These are phyloP conservation scores for Mesembryanthemum crystallinum DNA, from an alignment of 148 eudicot species.

Conservation along the genomic window DNA sequence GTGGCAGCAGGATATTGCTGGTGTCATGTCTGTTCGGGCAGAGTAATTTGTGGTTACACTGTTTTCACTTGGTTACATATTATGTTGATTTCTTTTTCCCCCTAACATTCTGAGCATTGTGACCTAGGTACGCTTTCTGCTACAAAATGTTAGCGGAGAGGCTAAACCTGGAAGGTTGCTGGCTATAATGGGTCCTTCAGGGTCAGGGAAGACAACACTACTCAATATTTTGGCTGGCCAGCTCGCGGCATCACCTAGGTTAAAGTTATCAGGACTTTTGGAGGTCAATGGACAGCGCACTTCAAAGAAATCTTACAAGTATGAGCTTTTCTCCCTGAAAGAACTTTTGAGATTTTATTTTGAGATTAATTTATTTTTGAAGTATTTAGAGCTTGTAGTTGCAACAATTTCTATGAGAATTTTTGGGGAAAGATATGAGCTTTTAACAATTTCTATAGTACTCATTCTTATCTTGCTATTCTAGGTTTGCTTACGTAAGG, in stretches of 20 bases:
- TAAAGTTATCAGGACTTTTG: conserved; percentile 82
- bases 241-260: conserved; percentile 61
- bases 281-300: conserved; percentile 77
- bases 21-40: no score
- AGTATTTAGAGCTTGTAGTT: not conserved
- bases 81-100: no score
- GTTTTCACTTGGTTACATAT: no score
- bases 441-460: not conserved
- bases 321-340: no score
- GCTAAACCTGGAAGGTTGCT: conserved; percentile 90
- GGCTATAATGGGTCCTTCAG: conserved; percentile 99
- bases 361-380: no score
- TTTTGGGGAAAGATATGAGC: no score
- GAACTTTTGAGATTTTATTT: no score
- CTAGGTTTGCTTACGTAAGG: conserved; percentile 88
- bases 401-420: not conserved
- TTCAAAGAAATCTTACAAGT: conserved; percentile 64
- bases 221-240: conserved; percentile 92
- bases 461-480: conserved; percentile 17
- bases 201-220: conserved; percentile 96
- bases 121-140: conserved; percentile 70
- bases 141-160: conserved; percentile 79
- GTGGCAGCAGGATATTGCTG: no score
- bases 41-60: no score
- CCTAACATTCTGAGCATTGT: not conserved